Percentiles rank a stretch among this genome's conserved stretches.
Evolutionary conservation across 1,284 basidiomycete genomes (phyloP).

Genomic region (Xerocomus minutiporus): DNA sequence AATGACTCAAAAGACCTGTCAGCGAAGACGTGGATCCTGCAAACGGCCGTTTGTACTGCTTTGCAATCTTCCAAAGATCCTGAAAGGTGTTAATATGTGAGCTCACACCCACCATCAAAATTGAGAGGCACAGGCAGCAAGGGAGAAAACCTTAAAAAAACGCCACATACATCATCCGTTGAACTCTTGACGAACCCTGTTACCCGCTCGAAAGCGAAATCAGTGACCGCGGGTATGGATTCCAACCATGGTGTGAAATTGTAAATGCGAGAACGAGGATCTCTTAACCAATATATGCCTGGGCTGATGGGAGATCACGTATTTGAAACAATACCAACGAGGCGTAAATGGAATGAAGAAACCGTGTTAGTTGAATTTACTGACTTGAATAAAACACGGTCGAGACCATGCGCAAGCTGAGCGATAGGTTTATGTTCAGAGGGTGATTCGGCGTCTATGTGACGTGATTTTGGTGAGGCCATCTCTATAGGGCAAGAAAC

Average conservation of each 20-base stretch:
- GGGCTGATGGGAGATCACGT: conserved; percentile 47
- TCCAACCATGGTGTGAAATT: conserved; percentile 77
- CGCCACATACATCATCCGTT: conserved; percentile 57
- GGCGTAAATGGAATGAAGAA: not conserved
- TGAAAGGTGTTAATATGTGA: conserved; percentile 24
- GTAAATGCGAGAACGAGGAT: conserved; percentile 82
- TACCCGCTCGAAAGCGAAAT: conserved; percentile 87
- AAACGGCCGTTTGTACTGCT: conserved; percentile 58
- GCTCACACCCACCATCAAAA: not conserved
- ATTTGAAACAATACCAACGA: not conserved
- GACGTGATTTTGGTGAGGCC: not conserved
- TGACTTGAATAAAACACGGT: conserved; percentile 83
- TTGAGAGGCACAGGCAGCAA: not conserved
- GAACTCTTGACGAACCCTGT: conserved; percentile 80
- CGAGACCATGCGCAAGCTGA: conserved; percentile 71
- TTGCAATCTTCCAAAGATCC: conserved; percentile 66
- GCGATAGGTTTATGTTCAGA: conserved; percentile 59
- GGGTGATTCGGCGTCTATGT: conserved; percentile 45
- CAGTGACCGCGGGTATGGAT: conserved; percentile 72
- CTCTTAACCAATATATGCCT: conserved; percentile 88
- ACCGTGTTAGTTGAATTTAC: conserved; percentile 18
- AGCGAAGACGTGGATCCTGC: conserved; percentile 92
- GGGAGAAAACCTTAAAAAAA: not conserved
- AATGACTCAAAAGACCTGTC: conserved; percentile 78
- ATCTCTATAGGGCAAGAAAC: not conserved